Evolutionary conservation across 2,329 filamentous ascomycete genomes (phyloP).

Genomic region (Teratosphaeria gauchensis): DNA sequence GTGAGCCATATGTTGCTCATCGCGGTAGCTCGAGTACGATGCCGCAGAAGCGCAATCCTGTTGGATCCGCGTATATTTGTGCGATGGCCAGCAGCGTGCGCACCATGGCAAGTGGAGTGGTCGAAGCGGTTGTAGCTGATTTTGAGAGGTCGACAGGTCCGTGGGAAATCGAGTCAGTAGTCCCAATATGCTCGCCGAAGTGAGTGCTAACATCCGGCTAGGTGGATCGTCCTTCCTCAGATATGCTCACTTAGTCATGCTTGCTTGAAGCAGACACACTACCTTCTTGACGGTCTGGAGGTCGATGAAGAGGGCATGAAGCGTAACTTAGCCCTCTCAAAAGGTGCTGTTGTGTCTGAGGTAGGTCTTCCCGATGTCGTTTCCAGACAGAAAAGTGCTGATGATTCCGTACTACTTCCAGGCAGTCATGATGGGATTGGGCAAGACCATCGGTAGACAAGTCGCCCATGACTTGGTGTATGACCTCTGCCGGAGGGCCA

Average conservation of each 20-base stretch:
- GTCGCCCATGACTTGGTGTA: constrained; percentile 29
- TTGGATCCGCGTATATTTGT: constrained; percentile 20
- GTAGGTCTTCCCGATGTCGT: constrained; percentile 4
- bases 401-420: not conserved
- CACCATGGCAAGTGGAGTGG: constrained; percentile 14
- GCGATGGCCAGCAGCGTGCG: constrained; percentile 19
- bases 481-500: constrained; percentile 21
- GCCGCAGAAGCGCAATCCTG: constrained; percentile 38
- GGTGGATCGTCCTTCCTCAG: constrained; percentile 23
- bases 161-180: constrained; percentile 20
- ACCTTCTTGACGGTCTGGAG: constrained; percentile 18
- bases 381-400: not conserved
- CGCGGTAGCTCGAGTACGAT: constrained; percentile 47
- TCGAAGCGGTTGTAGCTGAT: constrained; percentile 24
- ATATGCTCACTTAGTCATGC: constrained; percentile 18
- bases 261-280: constrained; percentile 17
- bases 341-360: constrained; percentile 28
- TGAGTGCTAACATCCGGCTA: not conserved
- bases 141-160: constrained; percentile 23
- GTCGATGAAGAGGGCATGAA: constrained; percentile 19
- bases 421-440: constrained; percentile 31
- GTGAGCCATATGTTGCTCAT: constrained; percentile 40
- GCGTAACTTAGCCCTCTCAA: constrained; percentile 23
- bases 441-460: constrained; percentile 24
- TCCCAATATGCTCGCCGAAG: not conserved